These are phyloP conservation scores for Millerozyma miso DNA, from an alignment of 805 yeast species.

Conservation along the genomic window DNA sequence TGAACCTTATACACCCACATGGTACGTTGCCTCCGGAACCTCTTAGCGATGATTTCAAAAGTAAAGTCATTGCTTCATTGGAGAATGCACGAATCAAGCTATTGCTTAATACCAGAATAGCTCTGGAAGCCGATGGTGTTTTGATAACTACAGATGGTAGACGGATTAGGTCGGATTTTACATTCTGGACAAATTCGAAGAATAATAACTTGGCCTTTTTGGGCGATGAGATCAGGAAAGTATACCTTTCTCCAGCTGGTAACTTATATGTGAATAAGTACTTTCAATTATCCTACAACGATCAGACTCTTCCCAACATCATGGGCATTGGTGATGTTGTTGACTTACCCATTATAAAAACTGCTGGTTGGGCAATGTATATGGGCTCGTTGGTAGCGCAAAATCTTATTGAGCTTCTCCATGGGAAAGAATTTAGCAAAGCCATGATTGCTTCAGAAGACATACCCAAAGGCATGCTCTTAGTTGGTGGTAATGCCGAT, in stretches of 20 bases:
- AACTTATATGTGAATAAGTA: conserved; percentile 22
- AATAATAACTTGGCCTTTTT: conserved; percentile 28
- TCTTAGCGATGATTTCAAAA: conserved; percentile 15
- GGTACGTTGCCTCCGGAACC: conserved; percentile 37
- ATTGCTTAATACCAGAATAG: conserved; percentile 27
- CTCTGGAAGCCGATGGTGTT: conserved; percentile 15
- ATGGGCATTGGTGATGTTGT: conserved; percentile 36
- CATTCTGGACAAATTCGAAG: conserved; percentile 35
- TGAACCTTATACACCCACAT: conserved; percentile 41
- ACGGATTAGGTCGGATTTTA: conserved; percentile 24
- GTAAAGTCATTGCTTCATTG: conserved; percentile 11
- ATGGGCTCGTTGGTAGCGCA: conserved; percentile 20
- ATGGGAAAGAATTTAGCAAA: conserved; percentile 13
- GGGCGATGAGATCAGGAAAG: conserved; percentile 9
- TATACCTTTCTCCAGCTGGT: conserved; percentile 15
- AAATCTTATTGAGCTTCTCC: conserved; percentile 13
- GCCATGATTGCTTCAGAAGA: not conserved
- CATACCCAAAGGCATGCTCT: conserved; percentile 1
- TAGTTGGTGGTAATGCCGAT: conserved; percentile 1
- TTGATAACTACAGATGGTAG: conserved; percentile 17
- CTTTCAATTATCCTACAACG: conserved; percentile 11
- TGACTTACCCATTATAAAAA: conserved; percentile 33
- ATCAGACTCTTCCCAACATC: conserved; percentile 18
- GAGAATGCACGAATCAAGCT: conserved; percentile 11
- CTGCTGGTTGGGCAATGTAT: conserved; percentile 36